Conservation (phyloP, 169 alveolate species). For the Plasmodium reichenowi region DNA sequence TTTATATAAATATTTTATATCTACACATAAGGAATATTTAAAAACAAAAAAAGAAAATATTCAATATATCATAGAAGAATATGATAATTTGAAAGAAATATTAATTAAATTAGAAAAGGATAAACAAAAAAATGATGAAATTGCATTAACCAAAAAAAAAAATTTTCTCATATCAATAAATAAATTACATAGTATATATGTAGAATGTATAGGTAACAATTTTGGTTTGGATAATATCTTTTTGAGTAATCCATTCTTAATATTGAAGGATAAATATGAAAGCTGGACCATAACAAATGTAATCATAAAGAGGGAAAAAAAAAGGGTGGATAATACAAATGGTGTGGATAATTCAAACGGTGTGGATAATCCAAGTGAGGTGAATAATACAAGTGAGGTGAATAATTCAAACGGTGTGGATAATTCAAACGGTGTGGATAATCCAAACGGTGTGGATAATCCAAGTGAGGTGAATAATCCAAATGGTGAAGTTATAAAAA, state of each 20-base stretch:
- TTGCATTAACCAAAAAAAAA: slow-evolving; percentile 24
- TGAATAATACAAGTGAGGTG: background rate
- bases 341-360: background rate
- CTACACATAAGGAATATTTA: slow-evolving; percentile 34
- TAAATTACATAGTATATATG: slow-evolving; percentile 34
- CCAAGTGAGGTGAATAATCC: background rate
- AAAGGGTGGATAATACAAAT: background rate
- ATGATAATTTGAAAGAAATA: slow-evolving; percentile 37
- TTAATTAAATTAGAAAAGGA: slow-evolving; percentile 47
- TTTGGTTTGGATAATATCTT: background rate
- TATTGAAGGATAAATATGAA: slow-evolving; percentile 14
- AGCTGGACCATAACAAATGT: slow-evolving; percentile 28
- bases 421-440: background rate
- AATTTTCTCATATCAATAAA: slow-evolving; percentile 31
- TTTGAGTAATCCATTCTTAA: slow-evolving; percentile 40
- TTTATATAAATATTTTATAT: slow-evolving; percentile 29
- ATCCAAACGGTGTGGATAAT: background rate
- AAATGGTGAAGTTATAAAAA: background rate
- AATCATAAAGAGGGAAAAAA: slow-evolving; percentile 3
- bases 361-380: background rate
- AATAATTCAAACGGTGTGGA: background rate
- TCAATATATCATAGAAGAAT: slow-evolving; percentile 14
- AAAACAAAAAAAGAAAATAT: slow-evolving; percentile 27
- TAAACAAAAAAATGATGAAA: slow-evolving; percentile 65
- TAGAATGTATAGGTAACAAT: slow-evolving; percentile 13